phyloP scores from a whole-genome alignment of 2,329 filamentous ascomycete species.

The Penicillium capsulatum region DNA sequence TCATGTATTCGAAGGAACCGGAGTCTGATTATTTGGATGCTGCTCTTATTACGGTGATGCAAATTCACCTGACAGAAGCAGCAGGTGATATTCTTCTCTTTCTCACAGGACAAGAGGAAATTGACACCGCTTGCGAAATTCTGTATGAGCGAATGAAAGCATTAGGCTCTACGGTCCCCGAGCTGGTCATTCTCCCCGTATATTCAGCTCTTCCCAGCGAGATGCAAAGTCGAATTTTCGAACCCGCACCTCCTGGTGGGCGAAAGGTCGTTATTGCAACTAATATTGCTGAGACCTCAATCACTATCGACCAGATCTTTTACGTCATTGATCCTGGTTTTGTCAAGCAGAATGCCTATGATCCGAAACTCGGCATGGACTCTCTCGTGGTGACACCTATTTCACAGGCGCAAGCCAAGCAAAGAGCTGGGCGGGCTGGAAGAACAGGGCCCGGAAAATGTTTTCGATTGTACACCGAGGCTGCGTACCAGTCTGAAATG shows the following conservation, averaged over 20 bases:
- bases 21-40: conserved; percentile 94
- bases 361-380: conserved; percentile 97
- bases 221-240: conserved; percentile 91
- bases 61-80: conserved; percentile 91
- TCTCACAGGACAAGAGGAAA: conserved; percentile 95
- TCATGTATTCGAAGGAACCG: conserved; percentile 91
- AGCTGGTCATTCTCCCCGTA: conserved; percentile 89
- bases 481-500: conserved; percentile 95
- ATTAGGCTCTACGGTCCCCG: conserved; percentile 81
- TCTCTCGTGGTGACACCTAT: conserved; percentile 93
- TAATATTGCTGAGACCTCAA: conserved; percentile 96
- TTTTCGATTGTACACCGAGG: conserved; percentile 91
- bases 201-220: conserved; percentile 91
- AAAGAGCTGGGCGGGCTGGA: conserved; percentile 86
- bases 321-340: conserved; percentile 97
- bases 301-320: conserved; percentile 96
- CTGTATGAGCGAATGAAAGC: conserved; percentile 95
- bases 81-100: conserved; percentile 94
- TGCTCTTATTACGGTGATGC: conserved; percentile 94
- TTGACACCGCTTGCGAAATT: conserved; percentile 91
- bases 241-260: conserved; percentile 77
- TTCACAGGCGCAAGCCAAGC: conserved; percentile 93
- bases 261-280: conserved; percentile 97
- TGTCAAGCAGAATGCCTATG: conserved; percentile 95
- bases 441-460: conserved; percentile 94